Evolutionary conservation across 345 rosid species (phyloP), one percentile per base, ranked within the genome.

Genomic region (Corymbia maculata): DNA sequence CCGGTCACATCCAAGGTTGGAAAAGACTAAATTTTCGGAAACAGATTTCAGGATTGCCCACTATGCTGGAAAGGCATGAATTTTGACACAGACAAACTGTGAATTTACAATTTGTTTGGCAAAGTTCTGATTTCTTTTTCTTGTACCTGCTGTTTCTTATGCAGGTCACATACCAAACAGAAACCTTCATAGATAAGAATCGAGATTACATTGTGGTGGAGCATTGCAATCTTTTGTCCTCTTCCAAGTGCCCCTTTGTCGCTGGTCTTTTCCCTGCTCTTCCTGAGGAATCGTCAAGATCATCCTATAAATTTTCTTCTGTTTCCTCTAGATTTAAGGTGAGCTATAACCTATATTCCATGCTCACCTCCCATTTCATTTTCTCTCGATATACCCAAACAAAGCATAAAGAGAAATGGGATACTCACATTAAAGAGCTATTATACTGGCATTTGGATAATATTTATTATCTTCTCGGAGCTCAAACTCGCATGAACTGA

Each of bases 11-110:
- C 89, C 91, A 32, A 95, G 99, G 92, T 93, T 98, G 97, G 98
- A 95, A 89, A 96, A 94, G 94, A 91, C 94, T 87, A 98, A 98
- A 86, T 98, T 98, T 93, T 98, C 99, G 16, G 98, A 96, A 93
- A 96, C 99, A 36, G 99, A 98, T 92, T 97, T 98, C 92, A 94
- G 93, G 28, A 87, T 98, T 86, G 94, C 97, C 87, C 99, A 97
- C 92, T 97, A 97, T 95, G 99, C 99, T 94, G 99, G 99, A 95
- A 97, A 96, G 99, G 99, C 92, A 96, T 90, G 95, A 92, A 68
- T 52, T 55, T 86, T 87, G 85, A 85, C 86, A 57, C 52, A 86
- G 88, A 75, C 19, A 28, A 75, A 8, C 84, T 75, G 28, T 75
- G 49, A 75, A 75, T 75, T 28, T 75, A 19, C 13, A 19, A 6